phyloP scores from a whole-genome alignment of 2,329 filamentous ascomycete genomes.

The Paramyrothecium sp. region DNA sequence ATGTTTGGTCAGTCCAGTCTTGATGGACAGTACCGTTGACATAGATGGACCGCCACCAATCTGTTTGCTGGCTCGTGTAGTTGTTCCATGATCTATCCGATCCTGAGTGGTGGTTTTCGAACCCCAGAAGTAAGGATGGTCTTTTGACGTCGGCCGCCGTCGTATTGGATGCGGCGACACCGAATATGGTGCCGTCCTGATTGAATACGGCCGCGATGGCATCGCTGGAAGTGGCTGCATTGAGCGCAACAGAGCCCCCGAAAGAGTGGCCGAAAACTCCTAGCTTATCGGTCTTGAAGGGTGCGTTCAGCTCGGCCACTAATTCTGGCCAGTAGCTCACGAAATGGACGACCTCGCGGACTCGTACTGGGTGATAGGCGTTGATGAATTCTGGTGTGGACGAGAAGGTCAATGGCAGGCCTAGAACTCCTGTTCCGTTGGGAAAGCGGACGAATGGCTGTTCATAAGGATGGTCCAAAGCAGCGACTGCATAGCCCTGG shows the following conservation, averaged over 20 bases:
- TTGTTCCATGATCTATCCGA: conserved; percentile 7
- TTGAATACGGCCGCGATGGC: conserved; percentile 17
- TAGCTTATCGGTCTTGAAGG: conserved; percentile 13
- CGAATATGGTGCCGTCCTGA: conserved; percentile 13
- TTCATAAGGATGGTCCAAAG: conserved; percentile 23
- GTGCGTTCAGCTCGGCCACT: conserved; percentile 6
- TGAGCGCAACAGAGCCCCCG: conserved; percentile 17
- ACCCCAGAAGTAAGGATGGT: conserved; percentile 18
- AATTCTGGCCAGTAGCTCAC: conserved; percentile 13
- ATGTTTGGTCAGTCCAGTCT: conserved; percentile 11
- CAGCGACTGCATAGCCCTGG: conserved; percentile 21
- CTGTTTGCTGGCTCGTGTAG: conserved; percentile 10
- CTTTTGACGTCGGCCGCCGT: conserved; percentile 14
- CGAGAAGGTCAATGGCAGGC: conserved; percentile 9
- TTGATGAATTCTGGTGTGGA: conserved; percentile 4
- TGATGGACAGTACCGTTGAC: conserved; percentile 9
- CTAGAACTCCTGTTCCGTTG: conserved; percentile 21
- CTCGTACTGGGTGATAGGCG: conserved; percentile 12
- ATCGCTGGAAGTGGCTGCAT: conserved; percentile 8
- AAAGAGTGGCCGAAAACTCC: conserved; percentile 19
- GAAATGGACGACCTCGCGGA: conserved; percentile 16
- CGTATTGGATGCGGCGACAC: neutral
- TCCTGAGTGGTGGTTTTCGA: conserved; percentile 9
- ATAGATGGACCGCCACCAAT: conserved; percentile 12
- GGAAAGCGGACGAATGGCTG: conserved; percentile 24